phyloP scores from a whole-genome alignment of 305 asterid genomes.

The Fraxinus platypoda region DNA sequence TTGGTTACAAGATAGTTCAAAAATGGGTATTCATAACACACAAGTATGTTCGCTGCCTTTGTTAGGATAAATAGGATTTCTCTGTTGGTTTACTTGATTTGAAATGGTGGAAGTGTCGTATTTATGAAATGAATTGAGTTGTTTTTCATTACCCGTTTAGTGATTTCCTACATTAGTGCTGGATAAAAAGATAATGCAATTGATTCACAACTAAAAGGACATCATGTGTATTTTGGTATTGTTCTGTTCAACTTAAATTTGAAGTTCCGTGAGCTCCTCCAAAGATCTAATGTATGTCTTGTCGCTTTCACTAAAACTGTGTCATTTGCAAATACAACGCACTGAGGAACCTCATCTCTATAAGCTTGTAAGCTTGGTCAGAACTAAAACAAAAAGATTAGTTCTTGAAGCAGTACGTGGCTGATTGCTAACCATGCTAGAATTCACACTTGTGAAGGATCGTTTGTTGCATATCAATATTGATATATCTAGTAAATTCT shows the following conservation, averaged over 20 bases:
- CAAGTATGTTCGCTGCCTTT: background rate
- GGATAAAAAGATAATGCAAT: background rate
- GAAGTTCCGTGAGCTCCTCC: background rate
- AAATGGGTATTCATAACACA: background rate
- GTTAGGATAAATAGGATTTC: background rate
- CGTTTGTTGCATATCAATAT: background rate
- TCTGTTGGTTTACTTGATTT: conserved; percentile 2
- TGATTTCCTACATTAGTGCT: background rate
- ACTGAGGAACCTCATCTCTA: background rate
- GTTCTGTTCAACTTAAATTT: background rate
- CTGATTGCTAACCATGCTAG: background rate
- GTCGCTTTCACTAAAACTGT: background rate
- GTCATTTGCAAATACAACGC: background rate
- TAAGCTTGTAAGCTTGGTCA: background rate
- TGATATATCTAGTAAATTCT: background rate
- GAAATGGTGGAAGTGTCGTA: background rate
- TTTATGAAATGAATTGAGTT: background rate
- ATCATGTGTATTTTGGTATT: background rate
- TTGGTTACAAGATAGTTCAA: background rate
- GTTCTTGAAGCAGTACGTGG: background rate
- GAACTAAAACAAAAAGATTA: background rate
- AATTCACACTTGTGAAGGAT: background rate
- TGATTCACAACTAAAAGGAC: background rate
- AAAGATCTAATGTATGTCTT: background rate
- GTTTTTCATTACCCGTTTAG: background rate